Evolutionary conservation across 257 asterid species (phyloP).

Genomic region (Solanum habrochaites): DNA sequence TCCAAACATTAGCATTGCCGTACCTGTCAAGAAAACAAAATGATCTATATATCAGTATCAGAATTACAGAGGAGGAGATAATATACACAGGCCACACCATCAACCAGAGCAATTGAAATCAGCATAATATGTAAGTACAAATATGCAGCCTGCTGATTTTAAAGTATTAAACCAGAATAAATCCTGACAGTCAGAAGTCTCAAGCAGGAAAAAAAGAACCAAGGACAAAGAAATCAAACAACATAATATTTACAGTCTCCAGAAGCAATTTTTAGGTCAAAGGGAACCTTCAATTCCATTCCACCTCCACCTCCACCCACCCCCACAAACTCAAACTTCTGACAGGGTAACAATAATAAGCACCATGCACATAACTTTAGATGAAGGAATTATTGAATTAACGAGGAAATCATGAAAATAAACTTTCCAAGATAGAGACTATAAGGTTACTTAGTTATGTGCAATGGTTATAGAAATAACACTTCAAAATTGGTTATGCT

Average conservation of each 20-base stretch:
- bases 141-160: neutral
- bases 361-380: neutral
- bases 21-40: conserved; percentile 33
- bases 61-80: neutral
- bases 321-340: neutral
- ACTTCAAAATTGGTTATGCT: neutral
- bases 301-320: neutral
- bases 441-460: neutral
- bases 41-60: neutral
- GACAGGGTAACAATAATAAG: neutral
- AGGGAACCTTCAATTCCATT: neutral
- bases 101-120: neutral
- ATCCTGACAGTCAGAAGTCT: neutral
- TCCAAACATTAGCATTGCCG: conserved; percentile 95
- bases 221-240: neutral
- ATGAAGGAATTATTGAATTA: neutral
- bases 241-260: neutral
- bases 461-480: neutral
- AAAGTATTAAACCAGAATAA: neutral
- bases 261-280: neutral
- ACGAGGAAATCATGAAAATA: neutral
- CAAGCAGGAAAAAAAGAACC: neutral
- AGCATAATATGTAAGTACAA: neutral
- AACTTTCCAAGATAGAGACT: neutral
- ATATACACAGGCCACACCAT: neutral